Percentiles rank a stretch among this genome's conserved stretches.
phyloP scores from a whole-genome alignment of 2,329 filamentous ascomycete species.

The Stagonosporopsis rhizophila region DNA sequence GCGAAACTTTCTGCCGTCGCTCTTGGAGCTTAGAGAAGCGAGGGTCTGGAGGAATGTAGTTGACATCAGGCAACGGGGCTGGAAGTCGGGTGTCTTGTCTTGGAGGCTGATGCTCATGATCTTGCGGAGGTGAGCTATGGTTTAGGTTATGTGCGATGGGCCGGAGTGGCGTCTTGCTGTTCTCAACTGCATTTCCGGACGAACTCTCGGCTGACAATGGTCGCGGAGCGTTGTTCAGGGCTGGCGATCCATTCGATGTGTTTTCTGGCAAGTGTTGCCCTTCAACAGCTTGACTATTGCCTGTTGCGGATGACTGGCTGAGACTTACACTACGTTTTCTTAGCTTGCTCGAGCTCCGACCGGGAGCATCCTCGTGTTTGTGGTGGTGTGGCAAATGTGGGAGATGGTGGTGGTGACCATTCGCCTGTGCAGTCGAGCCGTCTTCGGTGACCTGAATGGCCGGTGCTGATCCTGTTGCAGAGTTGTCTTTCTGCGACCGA shows the following conservation, averaged over 20 bases:
- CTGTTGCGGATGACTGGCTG: constrained; percentile 32
- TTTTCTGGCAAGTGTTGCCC: constrained; percentile 35
- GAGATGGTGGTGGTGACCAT: constrained; percentile 46
- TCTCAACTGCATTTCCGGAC: constrained; percentile 38
- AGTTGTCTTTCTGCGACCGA: constrained; percentile 31
- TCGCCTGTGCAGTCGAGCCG: constrained; percentile 40
- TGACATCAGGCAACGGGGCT: constrained; percentile 46
- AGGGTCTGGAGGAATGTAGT: constrained; percentile 51
- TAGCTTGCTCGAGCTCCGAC: constrained; percentile 49
- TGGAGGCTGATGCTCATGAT: constrained; percentile 51
- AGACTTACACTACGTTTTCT: constrained; percentile 52
- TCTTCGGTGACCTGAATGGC: constrained; percentile 80
- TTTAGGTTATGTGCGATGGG: constrained; percentile 51
- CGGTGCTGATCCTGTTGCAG: constrained; percentile 59
- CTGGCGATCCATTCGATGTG: constrained; percentile 25
- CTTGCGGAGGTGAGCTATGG: constrained; percentile 47
- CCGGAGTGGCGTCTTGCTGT: constrained; percentile 47
- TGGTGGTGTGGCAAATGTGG: constrained; percentile 43
- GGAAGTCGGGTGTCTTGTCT: constrained; percentile 55
- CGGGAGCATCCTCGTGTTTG: constrained; percentile 46
- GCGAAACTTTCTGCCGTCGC: constrained; percentile 62
- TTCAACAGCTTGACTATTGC: constrained; percentile 29
- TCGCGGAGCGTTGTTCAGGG: constrained; percentile 25
- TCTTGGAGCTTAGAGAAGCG: constrained; percentile 60
- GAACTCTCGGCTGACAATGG: constrained; percentile 32